Base-by-base conservation (phyloP, 805 yeast species). In the Soucietia sequanensis region DNA sequence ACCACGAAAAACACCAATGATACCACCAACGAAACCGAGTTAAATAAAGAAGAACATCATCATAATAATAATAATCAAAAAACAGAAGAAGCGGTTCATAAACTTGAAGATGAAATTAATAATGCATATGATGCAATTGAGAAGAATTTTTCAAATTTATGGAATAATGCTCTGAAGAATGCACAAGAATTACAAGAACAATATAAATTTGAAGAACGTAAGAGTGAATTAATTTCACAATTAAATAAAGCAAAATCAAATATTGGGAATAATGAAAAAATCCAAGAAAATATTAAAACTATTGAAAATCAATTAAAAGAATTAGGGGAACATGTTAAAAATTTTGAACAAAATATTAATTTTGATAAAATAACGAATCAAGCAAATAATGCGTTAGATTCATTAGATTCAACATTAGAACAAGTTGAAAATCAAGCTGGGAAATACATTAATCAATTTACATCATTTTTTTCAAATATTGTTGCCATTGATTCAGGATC, bases 401-500 rank as follows among this genome's bases (percentile, higher is more conserved):
- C 76, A 6, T 68, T 90, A 41, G 97, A 89, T 56, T 62, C 75
- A 6, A 43, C 81, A 46, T 66, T 90, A 30, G 95, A 85, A 46
- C 68, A 68, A 34, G 80, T 87, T 6, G 96, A 90, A 54, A 75
- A 72, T 33, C 60, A 71, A 21, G 90, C 95, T 0, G 75, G 81
- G 1, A 65, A 65, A n/a, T 79, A 75, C 48, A 76, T 79, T 12
- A 56, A 63, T 26, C 77, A 71, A 49, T 65, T 84, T 37, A 75
- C 86, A n/a, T 69, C 76, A 5, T 72, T 80, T 39, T 65, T 84
- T 31, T 51, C 68, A 12, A 56, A 52, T 16, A 56, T 67, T n/a
- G 62, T 65, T 4, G 43, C 58, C 2, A 47, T 65, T 2, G 45
- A 42, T 5, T 50, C 53, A 6, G 43, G 37, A 12, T 41, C 34